A percentile compares a stretch with the other conserved stretches of the same genome.
Conservation (phyloP, 192 early-diverging fungal species). For the Phlyctochytrium arcticum region DNA sequence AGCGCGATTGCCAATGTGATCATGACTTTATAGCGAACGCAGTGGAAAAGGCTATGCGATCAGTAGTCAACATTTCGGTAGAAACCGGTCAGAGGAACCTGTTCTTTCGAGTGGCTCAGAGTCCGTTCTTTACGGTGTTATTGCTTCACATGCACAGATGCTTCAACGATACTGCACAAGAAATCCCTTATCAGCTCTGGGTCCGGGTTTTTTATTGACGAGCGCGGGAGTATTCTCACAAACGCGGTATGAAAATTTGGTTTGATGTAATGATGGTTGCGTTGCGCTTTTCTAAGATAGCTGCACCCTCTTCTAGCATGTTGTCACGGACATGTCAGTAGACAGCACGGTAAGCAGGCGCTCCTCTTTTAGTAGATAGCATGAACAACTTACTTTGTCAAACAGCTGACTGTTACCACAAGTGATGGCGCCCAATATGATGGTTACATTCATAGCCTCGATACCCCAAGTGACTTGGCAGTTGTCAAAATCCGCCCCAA, state of each 20-base stretch:
- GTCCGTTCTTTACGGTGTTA: not conserved
- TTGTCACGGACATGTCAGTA: conserved; percentile 23
- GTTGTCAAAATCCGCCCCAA: conserved; percentile 28
- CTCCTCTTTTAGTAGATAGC: too few relatives aligned
- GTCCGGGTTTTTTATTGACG: conserved; percentile 46
- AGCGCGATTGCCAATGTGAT: not conserved
- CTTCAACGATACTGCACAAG: conserved; percentile 16
- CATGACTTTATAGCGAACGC: conserved; percentile 45
- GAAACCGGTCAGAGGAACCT: conserved; percentile 30
- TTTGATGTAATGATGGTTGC: conserved; percentile 1
- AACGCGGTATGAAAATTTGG: conserved; percentile 37
- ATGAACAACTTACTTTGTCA: too few relatives aligned
- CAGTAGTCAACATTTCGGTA: conserved; percentile 46
- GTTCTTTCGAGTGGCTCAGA: not conserved
- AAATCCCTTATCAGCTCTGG: conserved; percentile 36
- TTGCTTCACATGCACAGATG: not conserved
- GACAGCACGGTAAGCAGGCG: conserved; percentile 15
- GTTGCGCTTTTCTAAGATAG: not conserved
- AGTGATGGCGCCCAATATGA: conserved; percentile 33
- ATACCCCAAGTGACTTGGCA: conserved; percentile 42
- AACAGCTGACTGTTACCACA: conserved; percentile 32
- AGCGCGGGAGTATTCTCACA: conserved; percentile 37
- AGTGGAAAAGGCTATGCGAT: conserved; percentile 38
- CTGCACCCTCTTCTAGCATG: conserved; percentile 6
- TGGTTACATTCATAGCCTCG: conserved; percentile 36